A percentile compares a stretch with the other conserved stretches of the same genome.
Evolutionary conservation across 495 filamentous ascomycete genomes (phyloP).

Genomic region (Symbiotaphrina buchneri): DNA sequence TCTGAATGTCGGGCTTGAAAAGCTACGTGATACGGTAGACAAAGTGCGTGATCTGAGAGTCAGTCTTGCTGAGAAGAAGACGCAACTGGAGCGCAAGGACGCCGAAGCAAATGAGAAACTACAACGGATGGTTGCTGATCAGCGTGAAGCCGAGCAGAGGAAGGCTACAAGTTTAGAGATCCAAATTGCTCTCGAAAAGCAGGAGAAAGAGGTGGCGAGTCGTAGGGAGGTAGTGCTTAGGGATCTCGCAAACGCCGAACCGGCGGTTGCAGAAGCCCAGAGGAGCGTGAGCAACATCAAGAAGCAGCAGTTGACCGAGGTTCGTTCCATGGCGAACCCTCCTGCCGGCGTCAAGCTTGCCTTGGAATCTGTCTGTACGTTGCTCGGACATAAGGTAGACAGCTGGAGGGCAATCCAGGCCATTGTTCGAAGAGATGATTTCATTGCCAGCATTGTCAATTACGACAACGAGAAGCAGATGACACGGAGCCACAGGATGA

Average conservation of each 20-base stretch:
- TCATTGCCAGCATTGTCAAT: constrained; percentile 93
- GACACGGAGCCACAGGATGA: constrained; percentile 56
- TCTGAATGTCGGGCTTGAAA: constrained; percentile 92
- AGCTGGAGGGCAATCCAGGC: constrained; percentile 81
- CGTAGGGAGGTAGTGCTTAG: constrained; percentile 67
- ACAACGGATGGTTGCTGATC: constrained; percentile 89
- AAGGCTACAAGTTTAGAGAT: constrained; percentile 74
- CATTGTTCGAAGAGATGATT: constrained; percentile 77
- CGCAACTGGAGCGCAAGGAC: constrained; percentile 80
- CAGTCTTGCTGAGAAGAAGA: constrained; percentile 84
- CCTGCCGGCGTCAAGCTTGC: constrained; percentile 78
- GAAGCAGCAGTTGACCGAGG: constrained; percentile 87
- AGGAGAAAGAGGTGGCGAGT: constrained; percentile 68
- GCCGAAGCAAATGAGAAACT: constrained; percentile 92
- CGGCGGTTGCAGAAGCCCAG: constrained; percentile 79
- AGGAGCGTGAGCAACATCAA: constrained; percentile 97
- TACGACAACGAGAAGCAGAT: constrained; percentile 94
- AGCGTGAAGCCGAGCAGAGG: constrained; percentile 84
- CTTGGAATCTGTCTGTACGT: constrained; percentile 81
- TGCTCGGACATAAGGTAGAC: constrained; percentile 74
- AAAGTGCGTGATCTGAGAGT: constrained; percentile 82
- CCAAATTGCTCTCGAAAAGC: constrained; percentile 64
- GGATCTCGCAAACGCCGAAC: constrained; percentile 81
- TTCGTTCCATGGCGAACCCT: constrained; percentile 85
- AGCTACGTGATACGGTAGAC: constrained; percentile 91